Conservation (phyloP, 2,329 filamentous ascomycete species). For the Chaetomium globosum region DNA sequence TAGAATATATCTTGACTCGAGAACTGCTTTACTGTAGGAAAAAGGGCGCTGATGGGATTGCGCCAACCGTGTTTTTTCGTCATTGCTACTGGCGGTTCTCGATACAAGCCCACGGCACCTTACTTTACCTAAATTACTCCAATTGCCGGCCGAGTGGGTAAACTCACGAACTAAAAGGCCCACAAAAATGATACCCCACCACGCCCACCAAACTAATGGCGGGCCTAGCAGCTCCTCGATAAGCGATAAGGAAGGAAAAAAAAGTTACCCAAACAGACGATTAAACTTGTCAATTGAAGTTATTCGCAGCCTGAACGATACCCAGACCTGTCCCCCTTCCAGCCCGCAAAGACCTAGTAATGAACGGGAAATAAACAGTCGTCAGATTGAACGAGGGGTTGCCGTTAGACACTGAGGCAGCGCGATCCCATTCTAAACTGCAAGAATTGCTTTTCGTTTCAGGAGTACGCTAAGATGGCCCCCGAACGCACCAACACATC, state of each 20-base stretch:
- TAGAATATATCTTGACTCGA: too few species aligned
- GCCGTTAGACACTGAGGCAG: constrained; percentile 15
- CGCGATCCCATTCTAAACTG: constrained; percentile 4
- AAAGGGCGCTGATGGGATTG: not conserved
- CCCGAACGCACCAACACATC: constrained; percentile 52
- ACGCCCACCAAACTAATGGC: not conserved
- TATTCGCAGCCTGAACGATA: constrained; percentile 8
- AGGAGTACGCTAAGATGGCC: constrained; percentile 50
- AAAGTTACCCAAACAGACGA: constrained; percentile 26
- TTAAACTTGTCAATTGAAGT: constrained; percentile 13
- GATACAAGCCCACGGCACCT: not conserved
- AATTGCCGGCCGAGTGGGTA: not conserved
- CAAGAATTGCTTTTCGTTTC: constrained; percentile 11
- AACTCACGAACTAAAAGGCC: not conserved
- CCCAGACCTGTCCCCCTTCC: not conserved
- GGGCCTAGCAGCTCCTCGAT: constrained; percentile 25
- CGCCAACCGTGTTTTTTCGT: not conserved
- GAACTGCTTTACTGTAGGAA: too few species aligned
- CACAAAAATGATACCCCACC: constrained; percentile 7
- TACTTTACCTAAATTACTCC: too few species aligned
- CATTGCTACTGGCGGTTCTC: not conserved
- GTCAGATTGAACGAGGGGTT: constrained; percentile 10
- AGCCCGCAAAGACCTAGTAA: constrained; percentile 8
- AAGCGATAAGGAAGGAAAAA: constrained; percentile 36
- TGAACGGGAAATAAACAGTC: constrained; percentile 10